Percentiles rank a stretch among this genome's conserved stretches.
These are phyloP conservation scores for Dothiorella sarmentorum DNA, from an alignment of 2,329 filamentous ascomycete species.

Conservation along the genomic window DNA sequence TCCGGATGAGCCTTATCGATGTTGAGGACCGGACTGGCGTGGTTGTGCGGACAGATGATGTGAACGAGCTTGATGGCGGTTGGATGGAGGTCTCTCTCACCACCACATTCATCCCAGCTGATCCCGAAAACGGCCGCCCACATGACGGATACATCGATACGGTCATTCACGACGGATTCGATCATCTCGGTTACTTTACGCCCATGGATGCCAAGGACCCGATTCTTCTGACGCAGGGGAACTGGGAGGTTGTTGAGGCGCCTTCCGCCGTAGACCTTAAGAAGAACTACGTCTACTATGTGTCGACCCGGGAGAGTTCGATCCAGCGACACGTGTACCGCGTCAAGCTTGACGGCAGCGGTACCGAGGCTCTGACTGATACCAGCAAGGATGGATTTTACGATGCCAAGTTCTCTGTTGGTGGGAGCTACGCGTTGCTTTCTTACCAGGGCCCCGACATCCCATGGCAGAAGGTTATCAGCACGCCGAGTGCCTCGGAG, in stretches of 20 bases:
- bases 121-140: slow-evolving; percentile 68
- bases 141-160: slow-evolving; percentile 93
- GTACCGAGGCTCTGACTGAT: slow-evolving; percentile 70
- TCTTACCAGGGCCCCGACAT: slow-evolving; percentile 80
- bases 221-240: slow-evolving; percentile 77
- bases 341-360: slow-evolving; percentile 77
- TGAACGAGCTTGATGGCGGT: slow-evolving; percentile 83
- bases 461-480: slow-evolving; percentile 87
- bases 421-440: slow-evolving; percentile 78
- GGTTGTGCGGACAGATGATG: slow-evolving; percentile 74
- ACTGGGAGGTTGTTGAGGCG: slow-evolving; percentile 87
- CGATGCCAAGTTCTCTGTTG: slow-evolving; percentile 75
- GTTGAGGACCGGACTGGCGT: slow-evolving; percentile 69
- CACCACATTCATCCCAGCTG: slow-evolving; percentile 81
- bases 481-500: slow-evolving; percentile 66
- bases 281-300: slow-evolving; percentile 87
- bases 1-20: slow-evolving; percentile 84
- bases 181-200: slow-evolving; percentile 90
- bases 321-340: slow-evolving; percentile 91
- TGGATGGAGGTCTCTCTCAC: slow-evolving; percentile 95
- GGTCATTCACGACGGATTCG: slow-evolving; percentile 78
- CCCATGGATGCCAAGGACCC: slow-evolving; percentile 82
- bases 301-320: slow-evolving; percentile 79
- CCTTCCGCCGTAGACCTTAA: slow-evolving; percentile 81
- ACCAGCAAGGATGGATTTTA: slow-evolving; percentile 74